A percentile compares a stretch with the other conserved stretches of the same genome.
phyloP scores from a whole-genome alignment of 768 basidiomycete genomes.

The Paxillus involutus region DNA sequence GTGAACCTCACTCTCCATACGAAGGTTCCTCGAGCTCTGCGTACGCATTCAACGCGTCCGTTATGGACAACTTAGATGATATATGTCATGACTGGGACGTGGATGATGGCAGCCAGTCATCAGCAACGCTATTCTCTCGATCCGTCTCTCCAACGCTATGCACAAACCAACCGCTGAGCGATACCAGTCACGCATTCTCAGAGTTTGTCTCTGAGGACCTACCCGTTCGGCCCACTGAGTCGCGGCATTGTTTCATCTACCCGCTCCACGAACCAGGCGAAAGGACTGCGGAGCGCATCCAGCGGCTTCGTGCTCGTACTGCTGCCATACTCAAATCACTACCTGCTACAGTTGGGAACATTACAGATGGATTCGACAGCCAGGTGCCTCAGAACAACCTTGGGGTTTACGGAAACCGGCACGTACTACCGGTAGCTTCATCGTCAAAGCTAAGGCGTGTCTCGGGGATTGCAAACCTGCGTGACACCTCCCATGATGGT shows the following conservation, averaged over 20 bases:
- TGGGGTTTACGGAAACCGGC: not conserved
- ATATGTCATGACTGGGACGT: constrained; percentile 13
- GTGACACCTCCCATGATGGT: constrained; percentile 21
- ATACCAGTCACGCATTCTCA: constrained; percentile 10
- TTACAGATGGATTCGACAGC: not conserved
- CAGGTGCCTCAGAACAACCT: not conserved
- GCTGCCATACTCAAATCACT: constrained; percentile 25
- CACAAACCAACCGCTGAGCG: not conserved
- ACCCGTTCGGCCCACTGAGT: not conserved
- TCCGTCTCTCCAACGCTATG: constrained; percentile 5
- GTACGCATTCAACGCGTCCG: not conserved
- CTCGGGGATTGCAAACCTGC: constrained; percentile 21
- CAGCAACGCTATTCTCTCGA: constrained; percentile 21
- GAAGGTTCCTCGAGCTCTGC: not conserved
- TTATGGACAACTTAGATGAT: constrained; percentile 7
- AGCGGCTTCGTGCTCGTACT: constrained; percentile 27
- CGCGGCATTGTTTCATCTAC: constrained; percentile 9
- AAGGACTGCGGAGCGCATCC: constrained; percentile 21
- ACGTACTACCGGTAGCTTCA: not conserved
- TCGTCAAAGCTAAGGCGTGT: constrained; percentile 24
- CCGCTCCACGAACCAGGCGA: constrained; percentile 24
- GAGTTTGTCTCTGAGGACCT: not conserved
- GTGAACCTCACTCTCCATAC: not conserved
- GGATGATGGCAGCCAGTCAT: constrained; percentile 21
- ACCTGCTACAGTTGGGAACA: constrained; percentile 26